Evolutionary conservation across 2,329 filamentous ascomycete genomes (phyloP), one percentile per base, ranked within the genome.

Genomic region (Paramyrothecium sp.): DNA sequence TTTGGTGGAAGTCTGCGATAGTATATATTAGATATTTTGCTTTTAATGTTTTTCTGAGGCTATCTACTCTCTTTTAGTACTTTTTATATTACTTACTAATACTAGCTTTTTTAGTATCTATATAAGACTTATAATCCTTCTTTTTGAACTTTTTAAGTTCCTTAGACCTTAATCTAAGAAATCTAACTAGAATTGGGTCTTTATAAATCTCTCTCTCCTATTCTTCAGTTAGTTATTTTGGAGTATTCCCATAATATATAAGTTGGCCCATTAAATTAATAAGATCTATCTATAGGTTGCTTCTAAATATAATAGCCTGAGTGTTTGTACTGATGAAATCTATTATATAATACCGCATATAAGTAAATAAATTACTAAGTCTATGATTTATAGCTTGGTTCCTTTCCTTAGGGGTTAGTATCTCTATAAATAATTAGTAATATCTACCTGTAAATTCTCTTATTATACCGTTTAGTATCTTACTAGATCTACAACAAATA

Each of bases 1-100:
- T 64, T 38, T 60, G 52, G 54, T 66, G 54, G 49, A 66, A 50
- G 22, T 16, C 21, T 19, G 21, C 21, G 30, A 50, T 50, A 23
- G 22, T 22, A 23, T 50, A 11, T 50, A 12, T 50, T 8, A 50
- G 21, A 11, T 19, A 19, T 20, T 48, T 11, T n/a, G 19, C 16
- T 19, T 48, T 20, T 48, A 48, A 19, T 19, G 16, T 48, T 19
- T 20, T 48, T 48, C 19, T 48, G 10, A 50, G 20, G 48, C 48
- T 50, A 23, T 50, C 21, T 23, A 50, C 11, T 50, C 21, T 7
- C 48, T 23, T 50, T 21, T 21, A 23, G 30, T 21, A 8, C 30
- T 50, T 21, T 21, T 50, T 23, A 23, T 50, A 50, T 23, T 50
- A 11, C 46, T 48, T 10, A 20, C 19, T 19, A 13, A n/a, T 48